These are phyloP conservation scores for Phoma sp. DNA, from an alignment of 2,329 filamentous ascomycete genomes.

Conservation along the genomic window DNA sequence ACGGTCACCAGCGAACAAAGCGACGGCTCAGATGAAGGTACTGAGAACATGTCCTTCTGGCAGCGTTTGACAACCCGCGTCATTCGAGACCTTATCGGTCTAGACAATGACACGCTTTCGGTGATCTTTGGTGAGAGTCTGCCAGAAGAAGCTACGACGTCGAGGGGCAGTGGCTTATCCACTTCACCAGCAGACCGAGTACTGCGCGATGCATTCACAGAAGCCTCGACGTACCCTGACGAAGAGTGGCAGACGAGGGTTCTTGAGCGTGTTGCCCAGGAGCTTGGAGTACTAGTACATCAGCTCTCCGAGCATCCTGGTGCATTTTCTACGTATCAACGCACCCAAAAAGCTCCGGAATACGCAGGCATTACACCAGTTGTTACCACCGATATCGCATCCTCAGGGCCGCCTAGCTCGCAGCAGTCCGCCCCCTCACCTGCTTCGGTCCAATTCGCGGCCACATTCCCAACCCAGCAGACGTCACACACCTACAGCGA, in stretches of 20 bases:
- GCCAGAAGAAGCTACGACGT: constrained; percentile 51
- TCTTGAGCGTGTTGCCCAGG: constrained; percentile 82
- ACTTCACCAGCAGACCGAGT: constrained; percentile 25
- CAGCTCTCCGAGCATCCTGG: constrained; percentile 86
- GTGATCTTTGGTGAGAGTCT: constrained; percentile 86
- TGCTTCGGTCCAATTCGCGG: constrained; percentile 55
- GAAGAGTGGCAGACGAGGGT: constrained; percentile 75
- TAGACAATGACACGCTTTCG: constrained; percentile 83
- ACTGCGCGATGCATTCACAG: constrained; percentile 28
- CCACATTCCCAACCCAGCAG: constrained; percentile 51
- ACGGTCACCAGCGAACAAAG: constrained; percentile 40
- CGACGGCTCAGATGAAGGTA: constrained; percentile 47
- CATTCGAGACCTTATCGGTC: constrained; percentile 86
- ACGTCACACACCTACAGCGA: constrained; percentile 50
- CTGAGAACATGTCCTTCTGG: constrained; percentile 73
- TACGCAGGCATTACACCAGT: constrained; percentile 75
- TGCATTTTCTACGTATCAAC: constrained; percentile 82
- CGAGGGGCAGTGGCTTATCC: constrained; percentile 28
- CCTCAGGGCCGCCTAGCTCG: constrained; percentile 34
- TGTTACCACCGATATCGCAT: constrained; percentile 29
- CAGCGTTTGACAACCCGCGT: constrained; percentile 82
- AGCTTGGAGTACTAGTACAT: constrained; percentile 82
- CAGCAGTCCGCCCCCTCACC: constrained; percentile 37
- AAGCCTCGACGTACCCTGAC: constrained; percentile 43
- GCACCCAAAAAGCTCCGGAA: constrained; percentile 64